phyloP scores from a whole-genome alignment of 108 stramenopile species.

The Cyclotella sp. region DNA sequence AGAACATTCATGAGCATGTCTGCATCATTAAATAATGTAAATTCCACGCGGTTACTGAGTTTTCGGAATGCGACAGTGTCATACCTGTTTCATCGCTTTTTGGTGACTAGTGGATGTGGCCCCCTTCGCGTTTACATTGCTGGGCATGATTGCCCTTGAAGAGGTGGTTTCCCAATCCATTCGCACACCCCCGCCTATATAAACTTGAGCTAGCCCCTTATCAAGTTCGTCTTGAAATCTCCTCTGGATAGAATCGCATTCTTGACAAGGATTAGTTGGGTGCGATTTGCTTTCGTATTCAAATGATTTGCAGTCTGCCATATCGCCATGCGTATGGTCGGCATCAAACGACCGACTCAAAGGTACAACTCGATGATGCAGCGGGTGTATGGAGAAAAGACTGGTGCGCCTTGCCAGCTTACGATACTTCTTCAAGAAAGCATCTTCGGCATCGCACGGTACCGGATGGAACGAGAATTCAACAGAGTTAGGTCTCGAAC shows the following conservation, averaged over 20 bases:
- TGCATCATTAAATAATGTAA: too few relatives aligned
- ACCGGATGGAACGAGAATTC: constrained; percentile 5
- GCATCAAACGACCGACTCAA: neutral
- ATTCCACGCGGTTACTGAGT: too few relatives aligned
- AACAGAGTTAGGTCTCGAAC: neutral
- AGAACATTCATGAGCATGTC: too few relatives aligned
- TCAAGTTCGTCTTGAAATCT: neutral
- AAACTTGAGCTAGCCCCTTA: neutral
- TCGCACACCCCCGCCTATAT: neutral
- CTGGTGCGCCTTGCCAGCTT: constrained; percentile 1
- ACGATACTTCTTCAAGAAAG: constrained; percentile 8
- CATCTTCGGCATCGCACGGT: neutral
- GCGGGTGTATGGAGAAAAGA: constrained; percentile 2
- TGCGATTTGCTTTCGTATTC: neutral
- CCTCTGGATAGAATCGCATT: neutral
- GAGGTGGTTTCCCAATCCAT: too few relatives aligned
- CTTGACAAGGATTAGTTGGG: neutral
- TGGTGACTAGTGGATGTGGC: too few relatives aligned
- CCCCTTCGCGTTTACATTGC: too few relatives aligned
- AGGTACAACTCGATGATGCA: neutral
- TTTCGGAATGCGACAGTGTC: too few relatives aligned
- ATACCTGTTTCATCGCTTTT: too few relatives aligned
- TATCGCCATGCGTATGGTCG: neutral
- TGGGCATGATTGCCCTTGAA: too few relatives aligned
- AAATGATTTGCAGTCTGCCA: neutral